A percentile compares a stretch with the other conserved stretches of the same genome.
Conservation (phyloP, 495 filamentous ascomycete species). For the Achaetomiella virescens region DNA sequence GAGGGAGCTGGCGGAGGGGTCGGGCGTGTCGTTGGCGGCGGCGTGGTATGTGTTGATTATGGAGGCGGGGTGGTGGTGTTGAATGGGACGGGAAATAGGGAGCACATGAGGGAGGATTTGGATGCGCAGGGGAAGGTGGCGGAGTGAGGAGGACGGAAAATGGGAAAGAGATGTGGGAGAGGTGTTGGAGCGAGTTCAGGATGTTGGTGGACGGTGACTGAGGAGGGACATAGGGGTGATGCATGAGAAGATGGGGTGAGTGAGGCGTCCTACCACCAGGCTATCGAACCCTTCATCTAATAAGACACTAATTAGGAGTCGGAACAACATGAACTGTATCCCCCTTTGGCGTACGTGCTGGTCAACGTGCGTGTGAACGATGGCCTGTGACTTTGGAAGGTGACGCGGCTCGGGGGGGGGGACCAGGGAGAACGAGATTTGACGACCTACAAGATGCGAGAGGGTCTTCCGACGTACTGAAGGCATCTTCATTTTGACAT, state of each 20-base stretch:
- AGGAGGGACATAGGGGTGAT: not conserved
- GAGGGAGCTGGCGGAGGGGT: conserved; percentile 41
- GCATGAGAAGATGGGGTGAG: not conserved
- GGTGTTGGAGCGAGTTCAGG: conserved; percentile 42
- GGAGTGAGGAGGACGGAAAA: conserved; percentile 38
- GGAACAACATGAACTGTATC: no score
- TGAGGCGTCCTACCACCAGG: no score
- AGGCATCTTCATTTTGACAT: no score
- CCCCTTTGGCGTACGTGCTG: no score
- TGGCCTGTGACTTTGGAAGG: no score
- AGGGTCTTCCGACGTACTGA: no score
- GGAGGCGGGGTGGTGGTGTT: conserved; percentile 52
- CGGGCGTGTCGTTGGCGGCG: conserved; percentile 41
- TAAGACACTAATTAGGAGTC: no score
- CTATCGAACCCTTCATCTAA: no score
- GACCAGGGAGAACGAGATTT: no score
- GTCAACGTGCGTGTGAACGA: no score
- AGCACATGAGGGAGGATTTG: conserved; percentile 62
- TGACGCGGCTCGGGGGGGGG: no score
- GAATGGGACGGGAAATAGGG: conserved; percentile 61
- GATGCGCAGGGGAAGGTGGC: conserved; percentile 46
- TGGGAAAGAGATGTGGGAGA: conserved; percentile 41
- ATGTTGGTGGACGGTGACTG: conserved; percentile 3
- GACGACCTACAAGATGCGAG: no score
- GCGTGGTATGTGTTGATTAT: conserved; percentile 66